Conservation (phyloP, 148 eudicot genomes). For the Linanthus parryae region DNA sequence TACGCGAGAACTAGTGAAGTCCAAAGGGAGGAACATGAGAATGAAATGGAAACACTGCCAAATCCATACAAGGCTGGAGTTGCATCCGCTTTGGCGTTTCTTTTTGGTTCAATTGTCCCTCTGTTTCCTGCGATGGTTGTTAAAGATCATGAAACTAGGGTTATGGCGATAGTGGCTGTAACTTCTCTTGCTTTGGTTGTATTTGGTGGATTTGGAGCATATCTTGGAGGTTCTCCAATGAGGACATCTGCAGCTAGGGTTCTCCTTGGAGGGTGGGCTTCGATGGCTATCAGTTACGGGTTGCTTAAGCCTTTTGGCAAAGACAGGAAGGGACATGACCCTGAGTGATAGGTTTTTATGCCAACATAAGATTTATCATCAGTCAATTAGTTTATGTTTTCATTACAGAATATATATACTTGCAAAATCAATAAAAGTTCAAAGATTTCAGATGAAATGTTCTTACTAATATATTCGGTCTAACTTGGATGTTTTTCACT, state of each 20-base stretch:
- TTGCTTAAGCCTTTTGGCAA: constrained; percentile 33
- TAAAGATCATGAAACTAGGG: constrained; percentile 1
- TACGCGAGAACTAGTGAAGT: neutral
- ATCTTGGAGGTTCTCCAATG: constrained; percentile 23
- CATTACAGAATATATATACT: too few species aligned
- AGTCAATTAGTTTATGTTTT: too few species aligned
- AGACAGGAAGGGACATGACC: neutral
- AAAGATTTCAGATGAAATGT: too few species aligned
- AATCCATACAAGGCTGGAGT: constrained; percentile 32
- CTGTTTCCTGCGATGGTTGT: constrained; percentile 19
- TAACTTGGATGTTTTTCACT: too few species aligned
- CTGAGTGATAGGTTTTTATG: neutral
- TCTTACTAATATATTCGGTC: too few species aligned
- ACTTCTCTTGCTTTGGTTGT: constrained; percentile 23
- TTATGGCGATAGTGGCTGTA: constrained; percentile 14
- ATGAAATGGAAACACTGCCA: constrained; percentile 14
- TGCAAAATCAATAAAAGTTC: too few species aligned
- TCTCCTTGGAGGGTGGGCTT: constrained; percentile 35
- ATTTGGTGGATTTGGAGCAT: constrained; percentile 30
- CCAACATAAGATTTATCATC: too few species aligned
- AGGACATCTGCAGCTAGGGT: constrained; percentile 22
- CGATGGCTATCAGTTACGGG: constrained; percentile 37
- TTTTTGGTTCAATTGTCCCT: constrained; percentile 30
- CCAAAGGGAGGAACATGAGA: neutral
- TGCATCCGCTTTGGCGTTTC: constrained; percentile 31